These are phyloP conservation scores for Sugiyamaella marilandica DNA, from an alignment of 805 yeast species.

Conservation along the genomic window DNA sequence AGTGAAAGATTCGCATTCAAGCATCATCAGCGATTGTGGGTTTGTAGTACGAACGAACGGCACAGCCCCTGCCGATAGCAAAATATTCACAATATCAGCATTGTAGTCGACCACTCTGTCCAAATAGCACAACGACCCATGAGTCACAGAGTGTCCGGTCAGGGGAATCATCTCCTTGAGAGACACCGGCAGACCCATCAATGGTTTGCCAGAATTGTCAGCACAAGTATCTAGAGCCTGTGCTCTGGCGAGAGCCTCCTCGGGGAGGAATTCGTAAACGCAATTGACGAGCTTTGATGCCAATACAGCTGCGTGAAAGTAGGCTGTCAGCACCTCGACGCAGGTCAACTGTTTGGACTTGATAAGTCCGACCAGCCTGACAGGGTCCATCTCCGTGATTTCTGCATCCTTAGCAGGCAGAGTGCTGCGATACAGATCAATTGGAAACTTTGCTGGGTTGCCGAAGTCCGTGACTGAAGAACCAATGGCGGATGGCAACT, in stretches of 20 bases:
- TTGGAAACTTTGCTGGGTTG: not conserved
- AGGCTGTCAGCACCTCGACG: not conserved
- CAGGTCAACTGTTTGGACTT: not conserved
- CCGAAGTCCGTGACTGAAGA: not conserved
- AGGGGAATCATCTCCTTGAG: conserved; percentile 3
- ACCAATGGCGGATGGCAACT: not conserved
- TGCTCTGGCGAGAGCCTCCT: not conserved
- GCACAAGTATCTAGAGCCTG: not conserved
- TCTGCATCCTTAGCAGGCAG: not conserved
- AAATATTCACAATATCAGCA: conserved; percentile 38
- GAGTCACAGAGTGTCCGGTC: conserved; percentile 3
- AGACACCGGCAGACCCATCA: not conserved
- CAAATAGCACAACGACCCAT: not conserved
- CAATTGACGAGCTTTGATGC: conserved; percentile 1
- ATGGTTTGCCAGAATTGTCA: not conserved
- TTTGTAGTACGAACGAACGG: conserved; percentile 58
- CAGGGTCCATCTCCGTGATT: not conserved
- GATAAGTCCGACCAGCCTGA: not conserved
- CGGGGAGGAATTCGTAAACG: not conserved
- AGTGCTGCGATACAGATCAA: not conserved
- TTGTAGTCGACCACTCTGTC: conserved; percentile 1
- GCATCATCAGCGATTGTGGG: conserved; percentile 54
- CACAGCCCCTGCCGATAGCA: conserved; percentile 53
- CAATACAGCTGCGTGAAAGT: not conserved
- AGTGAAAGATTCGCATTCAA: conserved; percentile 43